Evolutionary conservation across 257 asterid genomes (phyloP).

Genomic region (Capsicum pubescens): DNA sequence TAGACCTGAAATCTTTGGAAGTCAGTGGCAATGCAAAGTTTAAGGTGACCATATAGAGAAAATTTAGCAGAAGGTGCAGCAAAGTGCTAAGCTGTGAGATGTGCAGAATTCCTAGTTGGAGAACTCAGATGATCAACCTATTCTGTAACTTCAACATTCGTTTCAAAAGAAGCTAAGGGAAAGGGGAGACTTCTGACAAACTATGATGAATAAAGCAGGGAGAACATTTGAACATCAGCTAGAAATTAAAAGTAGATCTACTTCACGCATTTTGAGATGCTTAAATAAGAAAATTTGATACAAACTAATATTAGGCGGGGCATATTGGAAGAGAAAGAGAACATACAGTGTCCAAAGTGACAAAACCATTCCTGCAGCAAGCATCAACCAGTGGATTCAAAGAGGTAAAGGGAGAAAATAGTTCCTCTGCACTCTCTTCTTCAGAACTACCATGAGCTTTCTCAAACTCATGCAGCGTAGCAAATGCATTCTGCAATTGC

Average conservation of each 20-base stretch:
- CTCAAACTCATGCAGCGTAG: slow-evolving; percentile 83
- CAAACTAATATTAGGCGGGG: background rate
- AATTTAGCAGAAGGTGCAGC: slow-evolving; percentile 16
- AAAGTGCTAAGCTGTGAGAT: slow-evolving; percentile 1
- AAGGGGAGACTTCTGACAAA: background rate
- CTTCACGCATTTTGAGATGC: slow-evolving; percentile 17
- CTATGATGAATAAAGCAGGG: background rate
- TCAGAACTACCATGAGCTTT: slow-evolving; percentile 54
- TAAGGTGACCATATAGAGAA: slow-evolving; percentile 1
- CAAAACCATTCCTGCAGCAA: slow-evolving; percentile 75
- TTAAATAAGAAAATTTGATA: slow-evolving; percentile 22
- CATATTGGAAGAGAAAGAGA: slow-evolving; percentile 19
- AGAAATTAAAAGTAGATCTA: background rate
- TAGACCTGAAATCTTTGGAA: slow-evolving; percentile 65
- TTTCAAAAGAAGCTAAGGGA: background rate
- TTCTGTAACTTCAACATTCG: background rate
- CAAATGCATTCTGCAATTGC: slow-evolving; percentile 78
- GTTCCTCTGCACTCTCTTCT: slow-evolving; percentile 52
- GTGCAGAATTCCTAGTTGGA: background rate
- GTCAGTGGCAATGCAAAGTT: slow-evolving; percentile 22
- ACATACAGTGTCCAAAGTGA: slow-evolving; percentile 77
- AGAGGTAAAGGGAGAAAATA: slow-evolving; percentile 75
- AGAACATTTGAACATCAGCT: background rate
- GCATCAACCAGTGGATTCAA: slow-evolving; percentile 77
- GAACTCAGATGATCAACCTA: background rate